Conservation (phyloP, 2,329 filamentous ascomycete genomes). For the Metarhizium sp. region DNA sequence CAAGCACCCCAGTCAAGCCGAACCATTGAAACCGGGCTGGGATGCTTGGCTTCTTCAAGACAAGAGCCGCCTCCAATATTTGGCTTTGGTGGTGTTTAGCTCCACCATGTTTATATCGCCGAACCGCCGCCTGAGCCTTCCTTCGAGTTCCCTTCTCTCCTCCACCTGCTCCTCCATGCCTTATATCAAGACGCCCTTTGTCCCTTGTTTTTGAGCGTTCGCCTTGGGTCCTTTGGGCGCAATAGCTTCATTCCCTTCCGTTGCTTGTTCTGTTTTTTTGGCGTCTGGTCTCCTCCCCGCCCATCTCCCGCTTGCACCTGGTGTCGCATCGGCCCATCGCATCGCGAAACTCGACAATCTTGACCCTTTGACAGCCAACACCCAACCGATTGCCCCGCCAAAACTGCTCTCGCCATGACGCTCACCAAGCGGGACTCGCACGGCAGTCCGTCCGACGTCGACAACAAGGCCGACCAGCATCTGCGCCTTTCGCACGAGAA, state of each 20-base stretch:
- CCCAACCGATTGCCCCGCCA: neutral
- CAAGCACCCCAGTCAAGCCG: too few relatives aligned
- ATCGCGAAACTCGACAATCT: neutral
- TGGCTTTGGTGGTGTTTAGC: neutral
- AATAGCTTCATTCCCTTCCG: neutral
- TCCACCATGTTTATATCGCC: neutral
- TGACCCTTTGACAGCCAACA: neutral
- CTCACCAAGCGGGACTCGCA: conserved; percentile 14
- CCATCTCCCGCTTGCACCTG: neutral
- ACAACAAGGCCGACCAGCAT: conserved; percentile 20
- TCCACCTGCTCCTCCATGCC: neutral
- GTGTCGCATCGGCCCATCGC: neutral
- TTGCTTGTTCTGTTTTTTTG: neutral
- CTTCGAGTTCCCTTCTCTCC: neutral
- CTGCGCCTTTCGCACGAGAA: conserved; percentile 16
- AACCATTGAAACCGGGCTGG: too few relatives aligned
- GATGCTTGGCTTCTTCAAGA: neutral
- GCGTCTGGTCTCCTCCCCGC: neutral
- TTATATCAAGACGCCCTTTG: neutral
- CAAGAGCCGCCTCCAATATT: neutral
- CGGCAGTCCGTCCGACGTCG: conserved; percentile 10
- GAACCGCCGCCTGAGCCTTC: neutral
- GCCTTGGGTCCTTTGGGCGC: neutral
- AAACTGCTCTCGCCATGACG: conserved; percentile 7
- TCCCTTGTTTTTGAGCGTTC: neutral